A percentile compares a stretch with the other conserved stretches of the same genome.
Evolutionary conservation across 2,329 filamentous ascomycete genomes (phyloP).

Genomic region (Rhynchosporium graminicola): DNA sequence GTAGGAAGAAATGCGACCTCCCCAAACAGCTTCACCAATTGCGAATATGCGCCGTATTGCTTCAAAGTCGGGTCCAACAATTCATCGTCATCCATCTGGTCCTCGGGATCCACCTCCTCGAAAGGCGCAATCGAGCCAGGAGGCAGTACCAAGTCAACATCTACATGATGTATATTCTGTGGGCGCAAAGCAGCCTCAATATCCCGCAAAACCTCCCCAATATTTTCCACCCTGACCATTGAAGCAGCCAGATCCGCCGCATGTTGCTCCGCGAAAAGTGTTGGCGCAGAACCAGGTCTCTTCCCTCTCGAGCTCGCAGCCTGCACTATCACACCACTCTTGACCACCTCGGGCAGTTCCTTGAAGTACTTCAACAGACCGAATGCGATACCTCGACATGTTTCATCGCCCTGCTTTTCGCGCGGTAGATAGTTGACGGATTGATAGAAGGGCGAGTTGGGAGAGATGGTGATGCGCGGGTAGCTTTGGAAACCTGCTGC

Average conservation of each 20-base stretch:
- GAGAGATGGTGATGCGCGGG: constrained; percentile 87
- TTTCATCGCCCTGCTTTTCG: constrained; percentile 93
- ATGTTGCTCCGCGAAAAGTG: constrained; percentile 87
- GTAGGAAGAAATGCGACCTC: constrained; percentile 86
- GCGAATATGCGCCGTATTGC: constrained; percentile 76
- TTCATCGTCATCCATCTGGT: constrained; percentile 60
- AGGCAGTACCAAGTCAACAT: constrained; percentile 84
- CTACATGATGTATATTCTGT: constrained; percentile 80
- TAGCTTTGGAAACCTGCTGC: constrained; percentile 88
- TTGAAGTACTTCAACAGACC: constrained; percentile 92
- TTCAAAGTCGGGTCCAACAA: constrained; percentile 62
- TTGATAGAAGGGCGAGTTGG: constrained; percentile 86
- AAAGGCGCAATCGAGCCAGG: constrained; percentile 69
- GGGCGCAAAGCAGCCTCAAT: constrained; percentile 76
- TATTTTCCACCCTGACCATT: constrained; percentile 81
- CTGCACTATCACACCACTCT: constrained; percentile 63
- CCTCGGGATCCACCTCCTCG: constrained; percentile 60
- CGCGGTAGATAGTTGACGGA: constrained; percentile 88
- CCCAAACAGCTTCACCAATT: constrained; percentile 77
- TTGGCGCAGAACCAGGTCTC: constrained; percentile 59
- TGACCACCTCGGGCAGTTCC: constrained; percentile 78
- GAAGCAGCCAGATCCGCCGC: constrained; percentile 85
- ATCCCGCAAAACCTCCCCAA: constrained; percentile 68
- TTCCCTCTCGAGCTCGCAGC: constrained; percentile 47
- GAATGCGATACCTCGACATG: constrained; percentile 88